These are phyloP conservation scores for Picochlorum sp. DNA, from an alignment of 139 green algal genomes.

Conservation along the genomic window DNA sequence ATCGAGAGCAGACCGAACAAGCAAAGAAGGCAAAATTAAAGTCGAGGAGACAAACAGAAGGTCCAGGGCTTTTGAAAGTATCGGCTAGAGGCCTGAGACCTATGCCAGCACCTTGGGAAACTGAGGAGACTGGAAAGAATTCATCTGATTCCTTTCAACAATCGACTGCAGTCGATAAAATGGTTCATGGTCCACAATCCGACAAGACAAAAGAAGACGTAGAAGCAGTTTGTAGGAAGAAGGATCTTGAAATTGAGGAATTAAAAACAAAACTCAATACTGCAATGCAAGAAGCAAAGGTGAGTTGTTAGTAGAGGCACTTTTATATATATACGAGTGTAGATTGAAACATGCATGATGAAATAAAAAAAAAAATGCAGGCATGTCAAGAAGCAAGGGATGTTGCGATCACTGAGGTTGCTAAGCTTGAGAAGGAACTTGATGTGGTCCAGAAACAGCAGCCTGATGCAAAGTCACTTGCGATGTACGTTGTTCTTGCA, in stretches of 20 bases:
- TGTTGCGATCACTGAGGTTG: background rate
- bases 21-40: background rate
- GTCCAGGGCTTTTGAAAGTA: constrained; percentile 2
- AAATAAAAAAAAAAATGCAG: no score
- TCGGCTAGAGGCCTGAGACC: constrained; percentile 1
- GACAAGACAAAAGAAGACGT: no score
- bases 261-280: no score
- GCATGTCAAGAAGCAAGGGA: background rate
- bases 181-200: no score
- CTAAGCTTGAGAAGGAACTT: background rate
- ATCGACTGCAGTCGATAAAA: no score
- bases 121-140: background rate
- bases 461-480: background rate
- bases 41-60: background rate
- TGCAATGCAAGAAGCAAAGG: no score
- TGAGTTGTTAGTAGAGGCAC: no score
- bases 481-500: background rate
- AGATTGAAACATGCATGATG: no score
- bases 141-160: no score
- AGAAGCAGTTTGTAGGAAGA: no score
- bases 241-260: no score
- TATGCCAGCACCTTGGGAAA: background rate
- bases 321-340: no score
- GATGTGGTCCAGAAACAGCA: background rate
- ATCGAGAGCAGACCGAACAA: background rate